Base-by-base conservation (phyloP, 208 protist species). In the Acanthamoeba royreba region DNA sequence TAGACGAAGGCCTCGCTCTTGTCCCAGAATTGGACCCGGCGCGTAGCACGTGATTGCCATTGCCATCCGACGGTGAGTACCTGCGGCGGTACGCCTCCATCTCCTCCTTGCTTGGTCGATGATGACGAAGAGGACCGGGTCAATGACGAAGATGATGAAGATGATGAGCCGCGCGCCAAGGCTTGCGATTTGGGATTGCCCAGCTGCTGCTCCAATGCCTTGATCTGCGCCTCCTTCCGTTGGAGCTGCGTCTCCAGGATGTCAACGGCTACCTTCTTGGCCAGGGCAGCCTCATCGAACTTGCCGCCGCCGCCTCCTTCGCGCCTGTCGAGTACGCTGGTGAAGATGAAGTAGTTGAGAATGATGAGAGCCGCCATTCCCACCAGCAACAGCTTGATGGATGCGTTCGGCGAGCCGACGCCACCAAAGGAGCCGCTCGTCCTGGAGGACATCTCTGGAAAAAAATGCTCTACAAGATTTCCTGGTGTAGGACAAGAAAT, bases 261-360 rank as follows among this genome's bases (percentile, higher is more conserved):
- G 33, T 90, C 83, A 22, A 90, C 49, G n/a, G 83, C 49, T 15
- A 90, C n/a, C 0, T 40, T 15, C 40, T 47, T 90, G 22, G 13
- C 22, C 4, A 69, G 33, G 22, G 40, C 2, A 9, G 40, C 40
- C 52, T 43, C 40, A 4, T 47, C 22, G 8, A 87, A 11, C 22
- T 5, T 4, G 72, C 22, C 13, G 25, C 25, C 8, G 15, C 25
- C 28, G 40, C 52, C 83, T 0, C n/a, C 0, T 4, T 86, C 22
- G 22, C 31, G 45, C 28, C 40, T 1, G 19, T 90, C 83, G 8
- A 90, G 15, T 4, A 69, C 53, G 17, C 66, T 43, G 47, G 25
- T 46, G 49, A 66, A 90, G 49, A 90, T 90, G 49, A 58, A 69
- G 11, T 90, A 90, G 35, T 90, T 90, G 49, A 90, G 22, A 8